phyloP scores from a whole-genome alignment of 2,329 filamentous ascomycete species.

The Reticulascus tulasneorum region DNA sequence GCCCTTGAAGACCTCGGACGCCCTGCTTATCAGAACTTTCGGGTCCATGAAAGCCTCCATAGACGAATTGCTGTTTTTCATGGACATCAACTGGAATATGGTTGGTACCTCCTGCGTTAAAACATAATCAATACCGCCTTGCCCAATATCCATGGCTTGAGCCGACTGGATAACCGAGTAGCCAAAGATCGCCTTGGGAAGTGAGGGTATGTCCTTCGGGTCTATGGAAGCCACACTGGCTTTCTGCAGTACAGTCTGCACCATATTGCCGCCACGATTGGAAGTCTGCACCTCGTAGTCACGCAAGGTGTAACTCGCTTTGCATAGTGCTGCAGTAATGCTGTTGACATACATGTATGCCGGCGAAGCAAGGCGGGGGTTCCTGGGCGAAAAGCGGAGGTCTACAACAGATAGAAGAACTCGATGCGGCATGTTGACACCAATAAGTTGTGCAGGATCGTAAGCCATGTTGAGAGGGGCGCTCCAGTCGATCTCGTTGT shows the following conservation, averaged over 20 bases:
- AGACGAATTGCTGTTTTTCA: slow-evolving; percentile 11
- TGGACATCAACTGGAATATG: slow-evolving; percentile 22
- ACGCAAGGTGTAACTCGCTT: slow-evolving; percentile 13
- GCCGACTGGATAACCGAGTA: slow-evolving; percentile 11
- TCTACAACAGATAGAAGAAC: slow-evolving; percentile 17
- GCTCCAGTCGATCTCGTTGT: slow-evolving; percentile 16
- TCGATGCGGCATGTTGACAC: slow-evolving; percentile 18
- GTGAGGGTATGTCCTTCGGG: slow-evolving; percentile 5
- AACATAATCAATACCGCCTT: slow-evolving; percentile 15
- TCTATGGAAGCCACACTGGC: not conserved
- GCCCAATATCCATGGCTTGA: slow-evolving; percentile 12
- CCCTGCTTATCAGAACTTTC: slow-evolving; percentile 8
- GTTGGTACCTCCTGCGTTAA: slow-evolving; percentile 18
- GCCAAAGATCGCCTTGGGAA: slow-evolving; percentile 13
- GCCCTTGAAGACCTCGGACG: slow-evolving; percentile 6
- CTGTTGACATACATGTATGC: slow-evolving; percentile 15
- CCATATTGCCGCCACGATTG: slow-evolving; percentile 8
- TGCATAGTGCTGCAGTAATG: slow-evolving; percentile 17
- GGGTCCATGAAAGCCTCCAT: slow-evolving; percentile 14
- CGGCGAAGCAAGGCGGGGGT: slow-evolving; percentile 6
- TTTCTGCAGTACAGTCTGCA: slow-evolving; percentile 11
- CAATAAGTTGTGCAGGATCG: slow-evolving; percentile 11
- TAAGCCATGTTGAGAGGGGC: slow-evolving; percentile 6
- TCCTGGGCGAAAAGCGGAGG: slow-evolving; percentile 14
- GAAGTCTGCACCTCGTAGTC: slow-evolving; percentile 10